These are phyloP conservation scores for Camptophora hylomeconis DNA, from an alignment of 2,329 filamentous ascomycete species.

Conservation along the genomic window DNA sequence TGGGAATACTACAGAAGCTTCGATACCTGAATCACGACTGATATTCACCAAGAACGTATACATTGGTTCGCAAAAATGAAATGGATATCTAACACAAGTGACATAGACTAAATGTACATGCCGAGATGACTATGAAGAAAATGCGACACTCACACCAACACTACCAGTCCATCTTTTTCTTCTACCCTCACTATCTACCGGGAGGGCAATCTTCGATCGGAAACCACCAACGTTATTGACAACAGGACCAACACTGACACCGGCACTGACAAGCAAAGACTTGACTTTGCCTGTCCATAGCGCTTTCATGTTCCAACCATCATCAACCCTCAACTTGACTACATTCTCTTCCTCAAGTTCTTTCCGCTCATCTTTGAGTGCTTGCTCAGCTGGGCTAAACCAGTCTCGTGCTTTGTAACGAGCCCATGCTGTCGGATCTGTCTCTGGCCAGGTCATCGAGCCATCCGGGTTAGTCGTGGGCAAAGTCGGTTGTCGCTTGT, in stretches of 20 bases:
- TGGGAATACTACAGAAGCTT: too few species aligned
- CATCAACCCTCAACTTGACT: slow-evolving; percentile 78
- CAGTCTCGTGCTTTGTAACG: slow-evolving; percentile 27
- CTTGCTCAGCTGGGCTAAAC: slow-evolving; percentile 21
- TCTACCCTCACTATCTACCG: slow-evolving; percentile 2
- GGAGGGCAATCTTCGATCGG: neutral
- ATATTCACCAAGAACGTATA: too few species aligned
- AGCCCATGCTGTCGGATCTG: slow-evolving; percentile 30
- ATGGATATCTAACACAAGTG: too few species aligned
- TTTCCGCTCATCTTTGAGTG: slow-evolving; percentile 36
- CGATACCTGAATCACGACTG: too few species aligned
- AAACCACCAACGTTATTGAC: slow-evolving; percentile 1
- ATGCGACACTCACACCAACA: slow-evolving; percentile 16
- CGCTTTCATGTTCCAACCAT: slow-evolving; percentile 72
- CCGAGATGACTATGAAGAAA: too few species aligned
- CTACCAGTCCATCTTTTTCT: slow-evolving; percentile 15
- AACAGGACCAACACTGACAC: slow-evolving; percentile 61
- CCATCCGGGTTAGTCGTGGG: slow-evolving; percentile 6
- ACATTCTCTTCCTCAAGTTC: slow-evolving; percentile 68
- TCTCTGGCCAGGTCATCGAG: slow-evolving; percentile 30
- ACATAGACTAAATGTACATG: too few species aligned
- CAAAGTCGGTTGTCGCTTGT: slow-evolving; percentile 5
- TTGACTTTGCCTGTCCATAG: slow-evolving; percentile 91
- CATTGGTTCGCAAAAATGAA: too few species aligned
- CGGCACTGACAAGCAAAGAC: slow-evolving; percentile 81